Conservation (phyloP, 495 filamentous ascomycete genomes). For the Penicillium parvum region DNA sequence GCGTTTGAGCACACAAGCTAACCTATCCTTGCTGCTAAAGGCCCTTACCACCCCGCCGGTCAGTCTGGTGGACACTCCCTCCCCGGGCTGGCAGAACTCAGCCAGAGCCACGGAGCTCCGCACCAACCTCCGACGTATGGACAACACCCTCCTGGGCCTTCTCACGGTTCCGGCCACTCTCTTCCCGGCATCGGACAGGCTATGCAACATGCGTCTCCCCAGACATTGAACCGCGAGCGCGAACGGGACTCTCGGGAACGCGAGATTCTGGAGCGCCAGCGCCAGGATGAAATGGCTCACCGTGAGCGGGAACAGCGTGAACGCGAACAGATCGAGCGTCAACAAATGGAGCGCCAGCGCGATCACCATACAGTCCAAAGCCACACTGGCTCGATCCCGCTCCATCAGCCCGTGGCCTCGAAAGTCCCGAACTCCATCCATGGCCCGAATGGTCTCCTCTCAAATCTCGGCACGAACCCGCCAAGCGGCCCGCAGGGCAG, state of each 20-base stretch:
- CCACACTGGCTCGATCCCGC: constrained; percentile 74
- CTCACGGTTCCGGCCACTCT: constrained; percentile 45
- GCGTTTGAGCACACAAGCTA: constrained; percentile 11
- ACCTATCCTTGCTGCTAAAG: constrained; percentile 27
- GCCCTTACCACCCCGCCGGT: constrained; percentile 39
- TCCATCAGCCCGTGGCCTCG: constrained; percentile 88
- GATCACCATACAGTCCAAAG: constrained; percentile 74
- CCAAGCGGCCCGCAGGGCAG: constrained; percentile 48
- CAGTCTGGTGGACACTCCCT: constrained; percentile 49
- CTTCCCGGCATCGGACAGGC: constrained; percentile 50
- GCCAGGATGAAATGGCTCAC: constrained; percentile 56
- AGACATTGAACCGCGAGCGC: constrained; percentile 48
- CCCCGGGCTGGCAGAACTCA: constrained; percentile 48
- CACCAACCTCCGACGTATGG: constrained; percentile 48
- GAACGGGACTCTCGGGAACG: constrained; percentile 50
- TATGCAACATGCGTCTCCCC: constrained; percentile 50
- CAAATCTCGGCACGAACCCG: constrained; percentile 61
- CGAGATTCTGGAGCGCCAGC: constrained; percentile 46
- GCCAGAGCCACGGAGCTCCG: constrained; percentile 45
- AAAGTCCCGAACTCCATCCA: constrained; percentile 76
- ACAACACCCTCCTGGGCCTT: constrained; percentile 38
- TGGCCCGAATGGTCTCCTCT: constrained; percentile 80
- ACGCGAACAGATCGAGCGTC: constrained; percentile 56
- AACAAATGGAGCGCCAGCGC: constrained; percentile 48
- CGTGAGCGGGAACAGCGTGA: constrained; percentile 65